A percentile compares a stretch with the other conserved stretches of the same genome.
These are phyloP conservation scores for Chaetomiaceae sp. DNA, from an alignment of 2,329 filamentous ascomycete species.

Conservation along the genomic window DNA sequence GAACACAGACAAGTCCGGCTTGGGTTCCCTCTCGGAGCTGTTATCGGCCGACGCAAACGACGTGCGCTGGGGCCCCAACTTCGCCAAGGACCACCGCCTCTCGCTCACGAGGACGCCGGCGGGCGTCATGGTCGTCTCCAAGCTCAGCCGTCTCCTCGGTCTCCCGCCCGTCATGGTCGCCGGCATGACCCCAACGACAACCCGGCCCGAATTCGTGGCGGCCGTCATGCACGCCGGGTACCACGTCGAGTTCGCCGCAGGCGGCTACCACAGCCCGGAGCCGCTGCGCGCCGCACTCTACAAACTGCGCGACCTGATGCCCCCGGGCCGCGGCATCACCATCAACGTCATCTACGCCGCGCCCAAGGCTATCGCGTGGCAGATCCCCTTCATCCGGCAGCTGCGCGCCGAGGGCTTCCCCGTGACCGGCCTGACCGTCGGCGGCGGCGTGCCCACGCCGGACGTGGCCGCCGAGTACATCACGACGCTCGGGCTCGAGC, in stretches of 20 bases:
- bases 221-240: slow-evolving; percentile 90
- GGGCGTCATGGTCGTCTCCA: background rate
- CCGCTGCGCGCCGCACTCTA: background rate
- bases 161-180: slow-evolving; percentile 83
- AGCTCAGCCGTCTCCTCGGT: slow-evolving; percentile 67
- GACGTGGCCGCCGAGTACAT: slow-evolving; percentile 91
- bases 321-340: slow-evolving; percentile 74
- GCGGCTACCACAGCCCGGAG: slow-evolving; percentile 64
- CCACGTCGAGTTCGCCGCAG: slow-evolving; percentile 81
- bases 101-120: background rate
- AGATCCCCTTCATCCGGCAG: background rate
- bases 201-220: slow-evolving; percentile 83
- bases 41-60: background rate
- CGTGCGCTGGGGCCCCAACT: background rate
- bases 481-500: slow-evolving; percentile 66
- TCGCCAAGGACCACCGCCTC: background rate
- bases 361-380: slow-evolving; percentile 1
- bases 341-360: background rate
- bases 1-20: background rate
- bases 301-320: background rate
- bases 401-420: slow-evolving; percentile 38
- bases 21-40: background rate
- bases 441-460: slow-evolving; percentile 85
- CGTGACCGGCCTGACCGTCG: slow-evolving; percentile 85
- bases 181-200: slow-evolving; percentile 86